phyloP scores from a whole-genome alignment of 768 basidiomycete genomes.

The Naematelia encephala region DNA sequence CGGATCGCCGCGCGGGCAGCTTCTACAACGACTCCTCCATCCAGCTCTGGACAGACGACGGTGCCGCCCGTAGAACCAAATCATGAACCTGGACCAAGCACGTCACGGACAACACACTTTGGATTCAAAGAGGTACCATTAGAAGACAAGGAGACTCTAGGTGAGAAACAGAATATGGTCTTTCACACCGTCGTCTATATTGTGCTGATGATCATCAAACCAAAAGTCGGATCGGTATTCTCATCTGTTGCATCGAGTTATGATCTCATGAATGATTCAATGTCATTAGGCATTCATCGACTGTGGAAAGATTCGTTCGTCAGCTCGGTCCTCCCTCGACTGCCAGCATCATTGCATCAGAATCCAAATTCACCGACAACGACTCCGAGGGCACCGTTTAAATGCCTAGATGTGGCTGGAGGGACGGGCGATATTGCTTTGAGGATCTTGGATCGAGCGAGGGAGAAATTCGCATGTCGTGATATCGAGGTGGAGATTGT shows the following conservation, averaged over 20 bases:
- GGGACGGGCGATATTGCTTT: conserved; percentile 96
- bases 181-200: neutral
- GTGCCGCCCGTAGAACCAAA: too few relatives aligned
- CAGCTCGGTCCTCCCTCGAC: conserved; percentile 67
- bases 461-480: conserved; percentile 83
- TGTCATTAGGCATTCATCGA: conserved; percentile 91
- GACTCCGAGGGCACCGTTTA: conserved; percentile 47
- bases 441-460: conserved; percentile 82
- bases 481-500: conserved; percentile 84
- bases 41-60: too few relatives aligned
- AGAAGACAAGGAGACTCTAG: conserved; percentile 75
- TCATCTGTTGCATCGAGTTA: conserved; percentile 92
- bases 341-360: conserved; percentile 44
- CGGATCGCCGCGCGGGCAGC: neutral
- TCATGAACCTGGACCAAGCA: neutral
- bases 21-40: neutral
- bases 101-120: conserved; percentile 64
- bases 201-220: neutral
- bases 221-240: conserved; percentile 79
- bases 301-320: conserved; percentile 96
- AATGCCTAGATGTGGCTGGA: conserved; percentile 92
- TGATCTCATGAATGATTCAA: conserved; percentile 99
- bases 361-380: conserved; percentile 8
- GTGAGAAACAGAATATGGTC: conserved; percentile 26
- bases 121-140: conserved; percentile 88